Percentiles rank a stretch among this genome's conserved stretches.
These are phyloP conservation scores for Apiospora koreana DNA, from an alignment of 2,329 filamentous ascomycete species.

Conservation along the genomic window DNA sequence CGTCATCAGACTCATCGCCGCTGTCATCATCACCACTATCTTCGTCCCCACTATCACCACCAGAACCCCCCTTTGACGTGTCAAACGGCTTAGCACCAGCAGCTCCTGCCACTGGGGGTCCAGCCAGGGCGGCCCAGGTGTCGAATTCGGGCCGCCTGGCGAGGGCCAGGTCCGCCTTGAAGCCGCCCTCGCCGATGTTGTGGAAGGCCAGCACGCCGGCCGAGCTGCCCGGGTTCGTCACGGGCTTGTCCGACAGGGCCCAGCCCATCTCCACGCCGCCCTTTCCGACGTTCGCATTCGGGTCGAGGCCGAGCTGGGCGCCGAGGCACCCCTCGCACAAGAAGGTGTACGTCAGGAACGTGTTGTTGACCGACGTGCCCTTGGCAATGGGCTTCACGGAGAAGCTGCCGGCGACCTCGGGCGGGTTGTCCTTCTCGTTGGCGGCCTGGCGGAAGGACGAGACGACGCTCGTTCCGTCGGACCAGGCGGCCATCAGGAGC, in stretches of 20 bases:
- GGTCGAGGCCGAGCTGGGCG: conserved; percentile 28
- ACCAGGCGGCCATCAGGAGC: conserved; percentile 46
- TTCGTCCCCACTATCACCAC: conserved; percentile 21
- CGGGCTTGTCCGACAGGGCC: conserved; percentile 31
- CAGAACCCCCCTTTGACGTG: conserved; percentile 20
- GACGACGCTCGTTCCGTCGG: conserved; percentile 38
- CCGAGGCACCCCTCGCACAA: conserved; percentile 41
- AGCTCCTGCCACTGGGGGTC: conserved; percentile 31
- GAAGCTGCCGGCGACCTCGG: conserved; percentile 43
- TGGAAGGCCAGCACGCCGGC: conserved; percentile 32
- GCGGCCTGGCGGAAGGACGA: conserved; percentile 45
- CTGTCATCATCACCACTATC: conserved; percentile 21
- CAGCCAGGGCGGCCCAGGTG: conserved; percentile 41
- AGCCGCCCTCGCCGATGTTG: conserved; percentile 32
- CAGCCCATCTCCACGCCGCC: conserved; percentile 36
- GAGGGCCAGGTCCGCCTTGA: conserved; percentile 32
- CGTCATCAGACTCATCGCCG: not conserved
- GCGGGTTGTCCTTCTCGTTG: conserved; percentile 43
- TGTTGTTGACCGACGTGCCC: conserved; percentile 44
- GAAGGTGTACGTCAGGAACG: conserved; percentile 47
- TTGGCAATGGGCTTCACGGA: conserved; percentile 40
- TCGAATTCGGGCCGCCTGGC: conserved; percentile 38
- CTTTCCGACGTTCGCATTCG: conserved; percentile 21
- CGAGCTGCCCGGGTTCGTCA: conserved; percentile 23
- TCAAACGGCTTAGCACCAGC: conserved; percentile 18